Evolutionary conservation across 805 yeast genomes (phyloP), one percentile per base, ranked within the genome.

Genomic region (Cyberlindnera euphorbiiphila): DNA sequence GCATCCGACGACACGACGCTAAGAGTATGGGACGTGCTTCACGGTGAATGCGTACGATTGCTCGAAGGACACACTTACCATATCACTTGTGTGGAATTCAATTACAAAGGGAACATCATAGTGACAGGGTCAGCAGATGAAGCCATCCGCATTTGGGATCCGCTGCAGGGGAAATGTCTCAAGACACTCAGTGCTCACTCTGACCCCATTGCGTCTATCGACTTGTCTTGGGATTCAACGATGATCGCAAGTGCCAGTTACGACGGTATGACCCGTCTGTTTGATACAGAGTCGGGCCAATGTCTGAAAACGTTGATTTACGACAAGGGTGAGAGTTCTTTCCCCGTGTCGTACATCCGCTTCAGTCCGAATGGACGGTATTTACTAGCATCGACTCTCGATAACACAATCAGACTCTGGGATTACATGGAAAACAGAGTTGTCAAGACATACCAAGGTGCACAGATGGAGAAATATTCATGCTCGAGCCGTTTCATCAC

Each of bases 121-220:
- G 77, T 85, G 17, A 75, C 89, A 29, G 95, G 95, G 0, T 78
- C 94, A 1, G 76, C 93, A 34, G 98, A 91, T 60, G 98, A 91
- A 56, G 86, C 91, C 35, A 80, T 93, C 12, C 73, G 89, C 35
- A 71, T 91, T 3, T 91, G 98, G 98, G 96, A 91, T 59, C 74
- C 82, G 2, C 65, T 68, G 22, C 66, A 76, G 14, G 94, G 94
- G 1, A 71, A 71, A 26, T 74, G 85, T 39, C 62, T 87, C 50
- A 79, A 83, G 53, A 85, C 94, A 0, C 64, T 91, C 34, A 83
- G 95, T 26, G 97, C 98, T 0, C 98, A 91, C 61, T 77, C 94
- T 0, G 97, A 87, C 49, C 94, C 97, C 0, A 84, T 93, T 2
- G 77, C 85, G 16, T 71, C 85, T 0, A 66, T 89, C 2, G 81